Base-by-base conservation (phyloP, 164 flowering plant genomes). In the Aristolochia contorta region DNA sequence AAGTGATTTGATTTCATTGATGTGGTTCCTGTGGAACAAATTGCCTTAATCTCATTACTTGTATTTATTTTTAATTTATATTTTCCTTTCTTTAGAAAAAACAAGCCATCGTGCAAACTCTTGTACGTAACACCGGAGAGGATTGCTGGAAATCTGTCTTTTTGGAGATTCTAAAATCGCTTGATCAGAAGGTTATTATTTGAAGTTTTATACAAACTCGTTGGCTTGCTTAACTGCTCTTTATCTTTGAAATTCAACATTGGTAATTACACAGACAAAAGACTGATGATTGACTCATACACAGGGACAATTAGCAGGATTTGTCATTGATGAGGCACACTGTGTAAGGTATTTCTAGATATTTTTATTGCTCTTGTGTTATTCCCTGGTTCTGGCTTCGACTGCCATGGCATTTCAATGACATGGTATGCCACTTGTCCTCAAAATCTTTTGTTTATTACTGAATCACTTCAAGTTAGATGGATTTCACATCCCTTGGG, bases 291-390 rank as follows among this genome's bases (percentile, higher is more conserved):
- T 21, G 13, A 41, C 13, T 75, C 3, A 59, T 12, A 6, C 6
- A 23, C 86, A 90, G 97, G 89, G 83, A 65, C 90, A 68, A 62
- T 73, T 90, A 48, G 92, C 95, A 32, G 86, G 95, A 61, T 90
- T 90, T 86, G 89, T 82, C 72, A 80, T 93, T 71, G 97, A 93
- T 77, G 99, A 93, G 74, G 99, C 97, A 62, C 99, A 93, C 60
- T 93, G 99, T 71, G 95, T 90, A 49, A 93, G 97, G 97, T 91
- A 75, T 22, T 25, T 25, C 58, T 2, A 16, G 15, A 24, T 50
- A 9, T n/a, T 21, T 53, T 22, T 18, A 56, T 21, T 22, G 43
- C 57, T 23, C 0, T 47, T 18, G 16, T 22, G 32, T 60, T 7
- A 14, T 45, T 4, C 21, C 24, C 4, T 19, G 37, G 45, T 13